Percentiles rank a stretch among this genome's conserved stretches.
Conservation (phyloP, 352 stramenopile species). For the Phytophthora colocasiae region DNA sequence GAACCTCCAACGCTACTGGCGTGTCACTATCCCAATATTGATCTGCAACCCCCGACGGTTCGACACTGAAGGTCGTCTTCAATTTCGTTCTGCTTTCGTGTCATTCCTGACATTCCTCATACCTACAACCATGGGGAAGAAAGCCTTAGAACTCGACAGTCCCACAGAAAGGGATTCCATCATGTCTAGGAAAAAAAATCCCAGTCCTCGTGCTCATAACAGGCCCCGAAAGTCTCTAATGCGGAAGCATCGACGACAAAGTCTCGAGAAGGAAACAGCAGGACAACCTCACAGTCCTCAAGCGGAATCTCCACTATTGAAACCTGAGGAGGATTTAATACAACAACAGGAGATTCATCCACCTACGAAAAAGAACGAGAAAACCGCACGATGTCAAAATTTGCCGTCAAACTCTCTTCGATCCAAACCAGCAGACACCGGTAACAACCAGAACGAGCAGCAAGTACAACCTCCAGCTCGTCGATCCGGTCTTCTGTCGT, state of each 20-base stretch:
- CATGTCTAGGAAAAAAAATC: slow-evolving; percentile 12
- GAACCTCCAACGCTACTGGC: no score
- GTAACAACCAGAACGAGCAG: slow-evolving; percentile 14
- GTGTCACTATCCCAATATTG: no score
- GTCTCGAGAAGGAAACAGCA: slow-evolving; percentile 12
- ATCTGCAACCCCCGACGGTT: no score
- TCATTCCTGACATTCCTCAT: slow-evolving; percentile 18
- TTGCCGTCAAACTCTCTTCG: slow-evolving; percentile 9
- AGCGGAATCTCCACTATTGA: slow-evolving; percentile 49
- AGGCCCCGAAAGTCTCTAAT: slow-evolving; percentile 29
- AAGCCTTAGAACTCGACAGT: slow-evolving; percentile 20
- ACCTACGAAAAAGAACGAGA: neutral
- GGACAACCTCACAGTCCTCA: slow-evolving; percentile 28
- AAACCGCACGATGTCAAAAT: slow-evolving; percentile 4
- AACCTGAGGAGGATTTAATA: slow-evolving; percentile 13
- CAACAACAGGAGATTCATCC: neutral
- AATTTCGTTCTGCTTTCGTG: slow-evolving; percentile 17
- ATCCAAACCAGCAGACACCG: slow-evolving; percentile 11
- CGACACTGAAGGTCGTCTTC: neutral
- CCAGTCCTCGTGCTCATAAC: slow-evolving; percentile 6
- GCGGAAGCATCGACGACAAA: slow-evolving; percentile 24
- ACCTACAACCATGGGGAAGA: slow-evolving; percentile 26
- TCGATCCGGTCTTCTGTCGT: slow-evolving; percentile 28
- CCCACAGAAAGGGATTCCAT: neutral
- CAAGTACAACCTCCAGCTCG: slow-evolving; percentile 17